phyloP scores from a whole-genome alignment of 2,329 filamentous ascomycete species.

The Colletotrichum gigasporum region DNA sequence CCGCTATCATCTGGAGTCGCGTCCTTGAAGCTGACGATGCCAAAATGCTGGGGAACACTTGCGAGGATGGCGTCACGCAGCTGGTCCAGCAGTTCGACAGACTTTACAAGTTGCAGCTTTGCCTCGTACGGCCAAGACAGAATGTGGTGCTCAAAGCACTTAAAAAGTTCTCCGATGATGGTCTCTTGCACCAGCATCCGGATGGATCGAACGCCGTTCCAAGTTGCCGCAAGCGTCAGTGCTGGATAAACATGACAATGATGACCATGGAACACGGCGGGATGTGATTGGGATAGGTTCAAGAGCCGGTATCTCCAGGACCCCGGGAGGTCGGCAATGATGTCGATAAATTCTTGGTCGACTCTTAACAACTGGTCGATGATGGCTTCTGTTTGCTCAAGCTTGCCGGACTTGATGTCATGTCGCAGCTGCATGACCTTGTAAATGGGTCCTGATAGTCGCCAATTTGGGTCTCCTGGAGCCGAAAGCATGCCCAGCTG shows the following conservation, averaged over 20 bases:
- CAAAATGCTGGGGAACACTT: slow-evolving; percentile 60
- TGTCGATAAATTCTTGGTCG: slow-evolving; percentile 52
- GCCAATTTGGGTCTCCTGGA: slow-evolving; percentile 50
- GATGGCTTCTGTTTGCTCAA: slow-evolving; percentile 47
- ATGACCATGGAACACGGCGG: slow-evolving; percentile 49
- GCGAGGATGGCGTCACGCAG: slow-evolving; percentile 54
- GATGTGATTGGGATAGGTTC: slow-evolving; percentile 48
- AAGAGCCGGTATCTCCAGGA: slow-evolving; percentile 54
- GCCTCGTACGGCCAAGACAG: slow-evolving; percentile 40
- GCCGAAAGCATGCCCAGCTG: slow-evolving; percentile 49
- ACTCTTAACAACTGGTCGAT: slow-evolving; percentile 48
- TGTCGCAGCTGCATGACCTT: slow-evolving; percentile 56
- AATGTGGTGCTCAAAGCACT: slow-evolving; percentile 34
- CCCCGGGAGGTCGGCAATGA: slow-evolving; percentile 49
- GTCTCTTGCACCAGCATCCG: slow-evolving; percentile 59
- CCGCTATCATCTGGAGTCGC: slow-evolving; percentile 37
- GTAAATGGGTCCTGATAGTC: slow-evolving; percentile 55
- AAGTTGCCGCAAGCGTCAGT: slow-evolving; percentile 55
- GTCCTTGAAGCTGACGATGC: slow-evolving; percentile 53
- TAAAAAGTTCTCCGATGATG: slow-evolving; percentile 53
- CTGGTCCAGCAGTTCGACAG: slow-evolving; percentile 47
- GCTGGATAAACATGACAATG: slow-evolving; percentile 56
- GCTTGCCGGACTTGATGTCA: slow-evolving; percentile 51
- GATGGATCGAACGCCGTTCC: slow-evolving; percentile 57
- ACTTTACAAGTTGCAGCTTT: slow-evolving; percentile 47